These are phyloP conservation scores for Epichloe baconii DNA, from an alignment of 2,329 filamentous ascomycete species.

Conservation along the genomic window DNA sequence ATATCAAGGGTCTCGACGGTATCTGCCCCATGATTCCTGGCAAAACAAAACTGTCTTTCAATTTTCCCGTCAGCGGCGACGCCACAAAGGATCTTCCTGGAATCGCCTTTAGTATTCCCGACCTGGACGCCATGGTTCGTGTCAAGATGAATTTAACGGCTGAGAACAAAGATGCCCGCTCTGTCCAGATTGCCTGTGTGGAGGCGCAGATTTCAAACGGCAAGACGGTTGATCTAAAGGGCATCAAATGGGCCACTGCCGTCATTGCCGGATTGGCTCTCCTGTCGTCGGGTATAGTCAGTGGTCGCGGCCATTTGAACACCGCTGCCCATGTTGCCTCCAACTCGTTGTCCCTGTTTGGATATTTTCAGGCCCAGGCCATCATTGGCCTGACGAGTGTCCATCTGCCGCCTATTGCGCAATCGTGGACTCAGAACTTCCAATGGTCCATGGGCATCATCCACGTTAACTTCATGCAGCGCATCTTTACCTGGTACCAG, in stretches of 20 bases:
- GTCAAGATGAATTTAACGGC: slow-evolving; percentile 64
- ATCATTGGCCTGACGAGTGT: slow-evolving; percentile 78
- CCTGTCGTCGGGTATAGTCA: slow-evolving; percentile 73
- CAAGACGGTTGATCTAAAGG: slow-evolving; percentile 77
- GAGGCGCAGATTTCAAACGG: slow-evolving; percentile 80
- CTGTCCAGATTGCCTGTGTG: slow-evolving; percentile 60
- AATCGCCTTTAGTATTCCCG: slow-evolving; percentile 78
- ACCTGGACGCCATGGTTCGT: slow-evolving; percentile 73
- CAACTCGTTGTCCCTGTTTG: slow-evolving; percentile 79
- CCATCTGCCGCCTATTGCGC: slow-evolving; percentile 69
- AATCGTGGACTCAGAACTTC: slow-evolving; percentile 91
- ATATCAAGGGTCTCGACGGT: slow-evolving; percentile 45
- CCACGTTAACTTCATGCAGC: slow-evolving; percentile 66
- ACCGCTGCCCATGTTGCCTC: slow-evolving; percentile 86
- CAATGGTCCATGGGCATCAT: slow-evolving; percentile 97
- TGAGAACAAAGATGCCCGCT: slow-evolving; percentile 20
- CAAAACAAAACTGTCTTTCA: slow-evolving; percentile 60
- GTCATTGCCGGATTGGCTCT: slow-evolving; percentile 74
- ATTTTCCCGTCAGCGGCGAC: slow-evolving; percentile 41
- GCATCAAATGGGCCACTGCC: slow-evolving; percentile 79
- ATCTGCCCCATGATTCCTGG: slow-evolving; percentile 85
- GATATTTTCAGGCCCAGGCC: slow-evolving; percentile 87
- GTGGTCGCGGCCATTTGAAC: slow-evolving; percentile 84
- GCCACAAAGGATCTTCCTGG: slow-evolving; percentile 56
- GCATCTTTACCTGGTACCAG: slow-evolving; percentile 87